These are phyloP conservation scores for Volvox reticuliferus DNA, from an alignment of 139 green algal species.

Conservation along the genomic window DNA sequence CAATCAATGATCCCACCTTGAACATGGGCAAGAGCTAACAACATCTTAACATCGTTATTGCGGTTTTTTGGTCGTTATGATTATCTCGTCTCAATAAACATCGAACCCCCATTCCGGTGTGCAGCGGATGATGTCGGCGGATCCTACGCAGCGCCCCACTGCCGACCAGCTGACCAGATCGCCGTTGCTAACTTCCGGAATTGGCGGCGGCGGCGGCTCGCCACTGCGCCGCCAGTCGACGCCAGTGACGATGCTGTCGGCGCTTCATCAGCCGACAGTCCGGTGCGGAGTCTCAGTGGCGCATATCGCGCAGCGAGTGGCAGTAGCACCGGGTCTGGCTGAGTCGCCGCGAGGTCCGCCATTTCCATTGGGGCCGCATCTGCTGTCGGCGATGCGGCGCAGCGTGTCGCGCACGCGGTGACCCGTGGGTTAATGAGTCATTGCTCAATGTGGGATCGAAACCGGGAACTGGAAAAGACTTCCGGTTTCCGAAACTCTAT, in stretches of 20 bases:
- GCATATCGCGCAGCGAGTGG: background rate
- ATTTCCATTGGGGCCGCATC: background rate
- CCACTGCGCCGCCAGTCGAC: background rate
- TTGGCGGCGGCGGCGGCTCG: background rate
- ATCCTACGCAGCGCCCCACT: background rate
- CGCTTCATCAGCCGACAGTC: background rate
- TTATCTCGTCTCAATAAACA: too few relatives aligned
- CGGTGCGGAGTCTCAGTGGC: background rate
- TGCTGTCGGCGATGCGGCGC: background rate
- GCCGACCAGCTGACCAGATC: background rate
- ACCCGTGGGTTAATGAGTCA: background rate
- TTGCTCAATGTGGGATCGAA: too few relatives aligned
- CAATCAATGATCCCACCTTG: too few relatives aligned
- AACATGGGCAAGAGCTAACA: too few relatives aligned
- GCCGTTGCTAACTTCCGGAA: background rate
- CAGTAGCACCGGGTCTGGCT: background rate
- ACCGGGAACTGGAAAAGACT: too few relatives aligned
- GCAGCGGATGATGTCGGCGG: too few relatives aligned
- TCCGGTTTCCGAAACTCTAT: too few relatives aligned
- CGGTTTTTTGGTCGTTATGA: too few relatives aligned
- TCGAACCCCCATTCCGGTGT: too few relatives aligned
- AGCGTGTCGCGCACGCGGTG: constrained; percentile 6
- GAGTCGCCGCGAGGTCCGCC: background rate
- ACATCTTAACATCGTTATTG: too few relatives aligned
- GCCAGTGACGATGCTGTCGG: background rate